These are phyloP conservation scores for Chrysophaeum taylorii DNA, from an alignment of 352 stramenopile species.

Conservation along the genomic window DNA sequence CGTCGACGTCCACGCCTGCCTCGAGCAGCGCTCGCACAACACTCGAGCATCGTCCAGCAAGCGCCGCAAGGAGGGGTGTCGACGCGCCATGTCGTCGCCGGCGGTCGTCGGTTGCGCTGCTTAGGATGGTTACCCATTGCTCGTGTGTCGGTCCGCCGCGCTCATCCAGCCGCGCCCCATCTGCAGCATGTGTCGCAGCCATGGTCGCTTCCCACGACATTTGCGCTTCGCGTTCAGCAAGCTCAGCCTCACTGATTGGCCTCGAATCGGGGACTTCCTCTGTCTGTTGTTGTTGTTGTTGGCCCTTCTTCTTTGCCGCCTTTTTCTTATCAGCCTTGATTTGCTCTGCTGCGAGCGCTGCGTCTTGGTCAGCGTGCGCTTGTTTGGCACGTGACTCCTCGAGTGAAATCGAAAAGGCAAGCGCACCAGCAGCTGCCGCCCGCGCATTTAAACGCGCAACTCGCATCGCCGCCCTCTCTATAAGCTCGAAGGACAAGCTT, in stretches of 20 bases:
- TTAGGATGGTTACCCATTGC: background rate
- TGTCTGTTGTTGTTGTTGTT: background rate
- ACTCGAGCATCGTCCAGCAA: background rate
- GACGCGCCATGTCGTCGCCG: background rate
- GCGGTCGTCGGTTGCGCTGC: background rate
- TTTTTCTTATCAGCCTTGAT: background rate
- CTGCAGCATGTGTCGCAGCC: background rate
- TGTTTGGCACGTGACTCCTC: too few species aligned
- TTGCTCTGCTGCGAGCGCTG: too few species aligned
- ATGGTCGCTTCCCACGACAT: background rate
- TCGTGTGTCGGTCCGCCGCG: background rate
- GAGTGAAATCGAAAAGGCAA: background rate
- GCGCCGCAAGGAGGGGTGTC: background rate
- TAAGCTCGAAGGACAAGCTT: background rate
- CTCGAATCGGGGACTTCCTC: too few species aligned
- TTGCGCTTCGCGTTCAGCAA: too few species aligned
- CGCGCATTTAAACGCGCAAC: background rate
- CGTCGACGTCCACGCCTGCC: background rate
- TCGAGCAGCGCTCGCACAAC: background rate
- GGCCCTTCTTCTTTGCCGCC: too few species aligned
- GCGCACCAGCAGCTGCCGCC: background rate
- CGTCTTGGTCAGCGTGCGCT: too few species aligned
- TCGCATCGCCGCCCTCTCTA: background rate
- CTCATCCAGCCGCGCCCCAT: background rate
- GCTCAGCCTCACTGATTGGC: too few species aligned